Conservation (phyloP, 192 early-diverging fungal species). For the Coemansia sp. region DNA sequence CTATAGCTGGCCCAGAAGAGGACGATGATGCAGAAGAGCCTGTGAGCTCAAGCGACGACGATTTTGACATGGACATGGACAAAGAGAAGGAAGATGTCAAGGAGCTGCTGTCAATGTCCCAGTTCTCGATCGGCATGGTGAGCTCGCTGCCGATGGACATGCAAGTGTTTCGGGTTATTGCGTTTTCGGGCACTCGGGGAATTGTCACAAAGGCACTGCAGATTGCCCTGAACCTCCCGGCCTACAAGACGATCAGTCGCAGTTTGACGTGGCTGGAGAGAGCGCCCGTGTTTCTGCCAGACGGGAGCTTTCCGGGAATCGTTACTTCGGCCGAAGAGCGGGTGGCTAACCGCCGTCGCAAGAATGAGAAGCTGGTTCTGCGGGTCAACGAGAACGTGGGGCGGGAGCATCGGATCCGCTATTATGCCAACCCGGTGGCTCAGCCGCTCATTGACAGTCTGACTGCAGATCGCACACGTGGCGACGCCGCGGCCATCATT, state of each 20-base stretch:
- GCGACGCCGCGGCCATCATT: not conserved
- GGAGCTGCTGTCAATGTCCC: constrained; percentile 22
- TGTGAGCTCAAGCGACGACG: constrained; percentile 24
- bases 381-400: constrained; percentile 25
- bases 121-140: constrained; percentile 15
- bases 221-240: constrained; percentile 5
- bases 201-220: constrained; percentile 15
- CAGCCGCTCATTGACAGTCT: constrained; percentile 11
- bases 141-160: constrained; percentile 15
- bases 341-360: constrained; percentile 5
- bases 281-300: constrained; percentile 8
- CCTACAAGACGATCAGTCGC: constrained; percentile 6
- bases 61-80: constrained; percentile 5
- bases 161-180: constrained; percentile 40
- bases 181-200: constrained; percentile 28
- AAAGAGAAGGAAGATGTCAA: constrained; percentile 35
- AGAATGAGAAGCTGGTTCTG: constrained; percentile 14
- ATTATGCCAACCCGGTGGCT: constrained; percentile 27
- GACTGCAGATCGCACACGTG: constrained; percentile 6
- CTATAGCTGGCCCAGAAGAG: not conserved
- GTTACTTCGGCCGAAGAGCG: constrained; percentile 2
- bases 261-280: constrained; percentile 12
- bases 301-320: constrained; percentile 24
- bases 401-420: constrained; percentile 40
- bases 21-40: constrained; percentile 1